Evolutionary conservation across 2,329 filamentous ascomycete species (phyloP).

Genomic region (Colletotrichum sp.): DNA sequence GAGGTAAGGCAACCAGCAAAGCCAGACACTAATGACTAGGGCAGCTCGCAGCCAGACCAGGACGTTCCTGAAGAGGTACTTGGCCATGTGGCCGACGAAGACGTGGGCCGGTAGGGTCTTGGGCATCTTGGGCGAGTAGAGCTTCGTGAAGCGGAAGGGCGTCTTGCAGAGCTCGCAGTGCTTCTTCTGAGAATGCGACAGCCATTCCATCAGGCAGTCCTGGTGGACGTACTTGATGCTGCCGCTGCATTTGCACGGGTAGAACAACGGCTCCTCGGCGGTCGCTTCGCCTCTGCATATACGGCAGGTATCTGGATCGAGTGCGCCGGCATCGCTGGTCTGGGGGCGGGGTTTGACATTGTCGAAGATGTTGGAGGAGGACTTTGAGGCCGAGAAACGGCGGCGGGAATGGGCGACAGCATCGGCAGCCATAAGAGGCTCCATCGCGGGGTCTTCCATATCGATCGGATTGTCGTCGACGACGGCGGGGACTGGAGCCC

Average conservation of each 20-base stretch:
- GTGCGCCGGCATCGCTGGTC: slow-evolving; percentile 15
- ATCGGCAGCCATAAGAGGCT: slow-evolving; percentile 28
- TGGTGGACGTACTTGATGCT: slow-evolving; percentile 99
- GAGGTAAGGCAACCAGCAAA: slow-evolving; percentile 84
- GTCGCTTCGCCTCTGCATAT: slow-evolving; percentile 94
- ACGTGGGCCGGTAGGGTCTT: slow-evolving; percentile 78
- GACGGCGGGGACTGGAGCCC: slow-evolving; percentile 5
- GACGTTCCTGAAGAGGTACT: slow-evolving; percentile 74
- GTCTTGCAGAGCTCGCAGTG: slow-evolving; percentile 99
- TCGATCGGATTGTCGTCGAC: slow-evolving; percentile 4
- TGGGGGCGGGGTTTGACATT: slow-evolving; percentile 1
- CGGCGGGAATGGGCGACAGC: slow-evolving; percentile 30
- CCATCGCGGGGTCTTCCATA: slow-evolving; percentile 28
- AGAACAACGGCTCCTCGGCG: slow-evolving; percentile 85
- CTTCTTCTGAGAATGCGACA: slow-evolving; percentile 98
- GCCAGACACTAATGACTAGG: slow-evolving; percentile 86
- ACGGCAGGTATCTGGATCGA: slow-evolving; percentile 83
- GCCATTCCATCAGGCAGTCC: slow-evolving; percentile 97
- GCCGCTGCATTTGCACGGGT: slow-evolving; percentile 98
- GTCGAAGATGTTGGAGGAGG: neutral
- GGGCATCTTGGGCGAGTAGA: slow-evolving; percentile 96
- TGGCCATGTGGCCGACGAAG: slow-evolving; percentile 78
- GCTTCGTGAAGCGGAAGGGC: slow-evolving; percentile 95
- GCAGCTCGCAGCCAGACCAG: slow-evolving; percentile 79
- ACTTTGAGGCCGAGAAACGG: slow-evolving; percentile 20